Base-by-base conservation (phyloP, 164 flowering plant genomes). In the Paratinospora sagittata region DNA sequence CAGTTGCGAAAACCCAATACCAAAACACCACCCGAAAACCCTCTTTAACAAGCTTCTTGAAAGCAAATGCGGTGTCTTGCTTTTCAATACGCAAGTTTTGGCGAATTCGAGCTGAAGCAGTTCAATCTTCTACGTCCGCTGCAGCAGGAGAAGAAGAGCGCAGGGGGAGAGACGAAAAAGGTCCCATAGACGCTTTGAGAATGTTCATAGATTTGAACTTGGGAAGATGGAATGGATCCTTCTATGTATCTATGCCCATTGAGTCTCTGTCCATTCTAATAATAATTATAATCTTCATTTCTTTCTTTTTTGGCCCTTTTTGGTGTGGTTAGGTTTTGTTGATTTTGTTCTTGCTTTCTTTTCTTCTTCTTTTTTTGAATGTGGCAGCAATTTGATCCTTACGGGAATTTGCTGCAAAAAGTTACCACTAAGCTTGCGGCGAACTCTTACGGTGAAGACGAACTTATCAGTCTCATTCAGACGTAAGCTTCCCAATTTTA, bases 371-470 rank as follows among this genome's bases (percentile, higher is more conserved):
- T 63, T 55, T 34, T 21, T 60, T 26, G 30, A 69, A 37, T 68
- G 24, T 64, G 21, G n/a, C 84, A 92, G 97, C 97, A 95, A 90
- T 90, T 89, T 81, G 97, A 95, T 85, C 69, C 82, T 26, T 36
- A 76, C 26, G 97, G 97, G 68, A 87, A 85, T 60, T 74, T 89
- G 78, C 47, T 86, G 87, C 90, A 95, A 57, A 83, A 83, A 66
- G 82, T 95, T 66, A 80, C 62, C 12, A 95, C 97, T 6, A 88
- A 74, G 86, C 91, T 95, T 52, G 69, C 91, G 1, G 93, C 58
- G 14, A 81, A 91, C 73, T 88, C 97, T 5, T 92, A 92, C 78
- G 98, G 98, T n/a, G 97, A 95, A 78, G 86, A 81, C 82, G 96
- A 92, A 73, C 92, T 92, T 66, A 82, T 84, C 63, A 92, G 97